These are phyloP conservation scores for Beta vulgaris DNA, from an alignment of 148 eudicot genomes.

Conservation along the genomic window DNA sequence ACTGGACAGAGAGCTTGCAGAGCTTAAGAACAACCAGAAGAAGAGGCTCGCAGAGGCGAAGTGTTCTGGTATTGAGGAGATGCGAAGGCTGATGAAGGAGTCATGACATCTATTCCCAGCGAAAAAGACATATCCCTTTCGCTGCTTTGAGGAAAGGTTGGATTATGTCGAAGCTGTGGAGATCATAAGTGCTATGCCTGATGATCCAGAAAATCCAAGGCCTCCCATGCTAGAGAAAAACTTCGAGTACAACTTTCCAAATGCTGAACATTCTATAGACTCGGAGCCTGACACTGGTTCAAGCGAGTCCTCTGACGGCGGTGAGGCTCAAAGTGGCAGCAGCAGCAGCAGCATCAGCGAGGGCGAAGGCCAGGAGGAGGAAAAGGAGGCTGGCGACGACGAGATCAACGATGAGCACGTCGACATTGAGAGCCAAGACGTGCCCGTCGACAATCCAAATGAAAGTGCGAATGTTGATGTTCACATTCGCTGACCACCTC, in stretches of 20 bases:
- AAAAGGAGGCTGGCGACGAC: background rate
- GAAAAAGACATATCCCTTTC: background rate
- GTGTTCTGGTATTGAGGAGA: background rate
- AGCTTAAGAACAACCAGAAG: background rate
- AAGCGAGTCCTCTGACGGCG: background rate
- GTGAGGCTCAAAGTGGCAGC: background rate
- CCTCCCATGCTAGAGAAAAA: background rate
- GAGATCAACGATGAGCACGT: background rate
- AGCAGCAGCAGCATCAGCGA: background rate
- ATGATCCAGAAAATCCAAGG: background rate
- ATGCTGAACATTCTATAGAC: background rate
- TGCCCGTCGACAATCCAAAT: too few species aligned
- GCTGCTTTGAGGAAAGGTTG: background rate
- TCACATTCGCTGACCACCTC: too few species aligned
- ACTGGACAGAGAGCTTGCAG: background rate
- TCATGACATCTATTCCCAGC: background rate
- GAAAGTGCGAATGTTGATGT: too few species aligned
- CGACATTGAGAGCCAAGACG: background rate
- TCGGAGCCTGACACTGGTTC: background rate
- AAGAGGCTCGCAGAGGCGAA: background rate
- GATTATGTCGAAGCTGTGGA: background rate
- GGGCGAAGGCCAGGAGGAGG: background rate
- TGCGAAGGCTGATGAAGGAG: background rate
- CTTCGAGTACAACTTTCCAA: background rate
- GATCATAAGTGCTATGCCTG: background rate